These are phyloP conservation scores for Smittium mucronatum DNA, from an alignment of 371 early-diverging fungal species.

Conservation along the genomic window DNA sequence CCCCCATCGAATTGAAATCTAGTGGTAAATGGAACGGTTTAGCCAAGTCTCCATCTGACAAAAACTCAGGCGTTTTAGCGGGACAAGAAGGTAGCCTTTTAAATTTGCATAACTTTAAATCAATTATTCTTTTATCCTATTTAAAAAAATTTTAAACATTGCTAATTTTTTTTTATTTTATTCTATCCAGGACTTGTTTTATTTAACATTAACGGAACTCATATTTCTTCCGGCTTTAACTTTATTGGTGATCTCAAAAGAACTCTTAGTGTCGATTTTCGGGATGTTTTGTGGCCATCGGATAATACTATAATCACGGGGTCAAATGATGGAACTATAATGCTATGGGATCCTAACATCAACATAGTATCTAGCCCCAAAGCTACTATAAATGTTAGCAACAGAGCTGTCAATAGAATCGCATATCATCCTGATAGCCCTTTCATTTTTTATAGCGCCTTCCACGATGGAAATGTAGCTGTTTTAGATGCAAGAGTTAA, in stretches of 20 bases:
- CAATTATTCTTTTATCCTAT: background rate
- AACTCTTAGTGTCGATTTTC: constrained; percentile 17
- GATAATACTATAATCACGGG: constrained; percentile 24
- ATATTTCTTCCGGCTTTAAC: background rate
- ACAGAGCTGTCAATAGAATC: constrained; percentile 24
- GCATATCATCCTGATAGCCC: constrained; percentile 27
- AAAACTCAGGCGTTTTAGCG: background rate
- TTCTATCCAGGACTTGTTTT: background rate
- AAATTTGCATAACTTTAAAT: background rate
- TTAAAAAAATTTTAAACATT: background rate
- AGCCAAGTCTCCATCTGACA: background rate
- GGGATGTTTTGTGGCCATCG: constrained; percentile 30
- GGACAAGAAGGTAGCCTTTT: background rate
- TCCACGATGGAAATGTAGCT: constrained; percentile 20
- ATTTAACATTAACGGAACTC: background rate
- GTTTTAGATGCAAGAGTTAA: constrained; percentile 25
- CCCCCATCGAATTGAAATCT: background rate
- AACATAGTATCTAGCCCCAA: background rate
- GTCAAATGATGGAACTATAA: constrained; percentile 24
- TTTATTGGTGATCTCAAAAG: background rate
- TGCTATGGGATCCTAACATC: constrained; percentile 26
- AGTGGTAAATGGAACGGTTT: background rate
- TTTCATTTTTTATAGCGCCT: constrained; percentile 22
- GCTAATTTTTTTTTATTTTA: background rate
- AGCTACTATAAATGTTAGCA: constrained; percentile 13